Evolutionary conservation across 805 yeast species (phyloP).

Genomic region (Ogataea paraovalis): DNA sequence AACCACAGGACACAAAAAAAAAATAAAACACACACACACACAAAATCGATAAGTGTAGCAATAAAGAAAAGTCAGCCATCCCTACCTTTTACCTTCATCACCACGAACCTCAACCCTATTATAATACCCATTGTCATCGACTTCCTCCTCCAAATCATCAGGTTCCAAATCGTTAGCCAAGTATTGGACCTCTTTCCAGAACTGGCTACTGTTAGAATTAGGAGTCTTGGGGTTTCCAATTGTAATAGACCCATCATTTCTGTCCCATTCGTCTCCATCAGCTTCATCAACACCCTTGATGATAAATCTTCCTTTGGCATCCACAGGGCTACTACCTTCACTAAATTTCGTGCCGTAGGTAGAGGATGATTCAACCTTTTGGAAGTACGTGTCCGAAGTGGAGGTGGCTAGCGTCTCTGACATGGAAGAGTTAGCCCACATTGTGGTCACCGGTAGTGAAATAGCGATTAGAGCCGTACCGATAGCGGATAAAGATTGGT

Average conservation of each 20-base stretch:
- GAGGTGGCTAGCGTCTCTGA: constrained; percentile 42
- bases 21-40: too few relatives aligned
- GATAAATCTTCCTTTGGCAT: constrained; percentile 9
- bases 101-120: neutral
- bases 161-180: constrained; percentile 28
- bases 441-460: constrained; percentile 75
- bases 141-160: constrained; percentile 14
- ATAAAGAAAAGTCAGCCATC: too few relatives aligned
- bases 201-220: constrained; percentile 16
- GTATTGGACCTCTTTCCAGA: constrained; percentile 31
- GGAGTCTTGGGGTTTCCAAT: constrained; percentile 12
- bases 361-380: constrained; percentile 12
- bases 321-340: constrained; percentile 8
- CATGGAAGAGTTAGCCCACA: constrained; percentile 81
- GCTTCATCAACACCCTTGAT: constrained; percentile 11
- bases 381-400: constrained; percentile 23
- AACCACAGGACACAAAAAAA: too few relatives aligned
- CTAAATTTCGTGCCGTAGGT: constrained; percentile 9
- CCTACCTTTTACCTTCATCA: too few relatives aligned
- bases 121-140: constrained; percentile 7
- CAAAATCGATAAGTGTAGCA: too few relatives aligned
- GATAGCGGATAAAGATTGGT: constrained; percentile 43
- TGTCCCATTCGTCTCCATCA: neutral
- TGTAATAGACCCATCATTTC: constrained; percentile 4
- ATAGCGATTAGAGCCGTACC: constrained; percentile 61